These are phyloP conservation scores for Talaromyces sp. DNA, from an alignment of 2,329 filamentous ascomycete genomes.

Conservation along the genomic window DNA sequence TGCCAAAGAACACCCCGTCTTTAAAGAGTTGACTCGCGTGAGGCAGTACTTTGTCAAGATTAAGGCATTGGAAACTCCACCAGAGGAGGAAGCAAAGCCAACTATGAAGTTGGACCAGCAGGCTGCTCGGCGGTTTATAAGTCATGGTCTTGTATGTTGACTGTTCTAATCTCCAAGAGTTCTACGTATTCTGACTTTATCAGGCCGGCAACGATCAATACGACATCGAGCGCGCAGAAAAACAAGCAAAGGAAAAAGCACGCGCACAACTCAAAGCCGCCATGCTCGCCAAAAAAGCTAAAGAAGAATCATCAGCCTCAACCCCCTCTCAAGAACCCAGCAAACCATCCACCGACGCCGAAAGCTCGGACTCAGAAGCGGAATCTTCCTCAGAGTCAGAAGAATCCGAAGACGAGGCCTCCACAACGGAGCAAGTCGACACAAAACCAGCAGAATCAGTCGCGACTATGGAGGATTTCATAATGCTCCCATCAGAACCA, in stretches of 20 bases:
- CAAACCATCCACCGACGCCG: conserved; percentile 1
- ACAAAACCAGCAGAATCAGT: conserved; percentile 8
- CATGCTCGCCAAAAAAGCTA: conserved; percentile 36
- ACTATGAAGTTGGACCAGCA: conserved; percentile 67
- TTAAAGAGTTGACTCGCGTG: conserved; percentile 79
- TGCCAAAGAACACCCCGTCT: conserved; percentile 81
- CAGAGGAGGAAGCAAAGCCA: conserved; percentile 55
- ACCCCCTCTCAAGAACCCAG: conserved; percentile 25
- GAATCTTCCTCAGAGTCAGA: conserved; percentile 23
- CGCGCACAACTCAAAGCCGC: conserved; percentile 50
- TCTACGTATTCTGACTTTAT: conserved; percentile 10
- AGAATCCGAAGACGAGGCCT: conserved; percentile 21
- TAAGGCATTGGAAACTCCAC: conserved; percentile 67
- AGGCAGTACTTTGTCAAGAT: conserved; percentile 94
- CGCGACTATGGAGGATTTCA: conserved; percentile 18
- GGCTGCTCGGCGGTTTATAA: conserved; percentile 78
- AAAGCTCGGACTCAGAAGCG: conserved; percentile 20
- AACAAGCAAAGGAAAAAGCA: conserved; percentile 52
- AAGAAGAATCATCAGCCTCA: neutral
- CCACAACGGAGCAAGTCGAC: neutral
- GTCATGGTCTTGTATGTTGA: conserved; percentile 67
- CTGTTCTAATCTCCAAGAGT: neutral
- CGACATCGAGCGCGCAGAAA: conserved; percentile 51
- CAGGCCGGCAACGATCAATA: conserved; percentile 53
- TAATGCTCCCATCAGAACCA: conserved; percentile 12